phyloP scores from a whole-genome alignment of 441 rosid genomes.

The Populus hybrid region DNA sequence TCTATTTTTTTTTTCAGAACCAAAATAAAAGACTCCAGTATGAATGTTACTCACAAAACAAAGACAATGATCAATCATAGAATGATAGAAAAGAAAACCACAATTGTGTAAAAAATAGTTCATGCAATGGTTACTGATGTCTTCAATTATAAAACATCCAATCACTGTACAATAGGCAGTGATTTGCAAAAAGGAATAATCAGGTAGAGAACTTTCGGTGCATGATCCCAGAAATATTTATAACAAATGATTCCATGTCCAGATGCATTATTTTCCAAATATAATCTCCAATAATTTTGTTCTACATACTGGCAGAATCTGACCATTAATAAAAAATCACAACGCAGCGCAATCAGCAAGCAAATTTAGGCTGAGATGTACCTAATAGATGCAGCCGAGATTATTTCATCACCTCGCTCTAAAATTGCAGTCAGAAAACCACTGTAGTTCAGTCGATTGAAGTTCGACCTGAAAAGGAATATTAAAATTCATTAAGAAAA shows the following conservation, averaged over 20 bases:
- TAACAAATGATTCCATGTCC: background rate
- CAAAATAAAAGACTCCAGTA: background rate
- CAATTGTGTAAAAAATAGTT: background rate
- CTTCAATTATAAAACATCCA: background rate
- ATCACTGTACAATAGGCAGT: background rate
- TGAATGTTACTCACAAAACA: background rate
- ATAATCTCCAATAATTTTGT: background rate
- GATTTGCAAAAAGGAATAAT: background rate
- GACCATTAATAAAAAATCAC: constrained; percentile 7
- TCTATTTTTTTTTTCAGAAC: background rate
- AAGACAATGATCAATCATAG: background rate
- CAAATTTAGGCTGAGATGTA: constrained; percentile 23
- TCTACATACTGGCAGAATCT: constrained; percentile 2
- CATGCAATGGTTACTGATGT: background rate
- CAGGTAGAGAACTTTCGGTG: background rate
- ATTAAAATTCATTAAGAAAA: background rate
- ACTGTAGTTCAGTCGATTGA: constrained; percentile 66
- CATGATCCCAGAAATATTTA: background rate
- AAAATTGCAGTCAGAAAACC: constrained; percentile 78
- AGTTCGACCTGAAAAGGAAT: constrained; percentile 69
- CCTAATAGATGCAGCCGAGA: constrained; percentile 91
- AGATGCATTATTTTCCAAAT: background rate
- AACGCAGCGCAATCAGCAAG: background rate
- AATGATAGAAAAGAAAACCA: background rate
- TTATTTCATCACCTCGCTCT: constrained; percentile 84